A percentile compares a stretch with the other conserved stretches of the same genome.
These are phyloP conservation scores for Anthracocystis walkeri DNA, from an alignment of 1,284 basidiomycete genomes.

Conservation along the genomic window DNA sequence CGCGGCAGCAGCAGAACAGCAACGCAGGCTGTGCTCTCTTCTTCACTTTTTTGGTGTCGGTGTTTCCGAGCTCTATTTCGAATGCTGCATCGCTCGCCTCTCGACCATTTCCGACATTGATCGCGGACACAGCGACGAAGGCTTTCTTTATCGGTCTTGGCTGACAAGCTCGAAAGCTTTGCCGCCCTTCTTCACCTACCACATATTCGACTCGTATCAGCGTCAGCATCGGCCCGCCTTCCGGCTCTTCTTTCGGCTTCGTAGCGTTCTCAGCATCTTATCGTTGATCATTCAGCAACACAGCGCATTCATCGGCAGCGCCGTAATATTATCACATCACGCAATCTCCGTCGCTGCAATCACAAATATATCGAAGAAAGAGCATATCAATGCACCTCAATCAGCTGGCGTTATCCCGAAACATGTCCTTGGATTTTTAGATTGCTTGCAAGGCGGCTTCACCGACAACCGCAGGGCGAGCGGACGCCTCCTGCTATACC, in stretches of 20 bases:
- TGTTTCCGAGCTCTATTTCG: too few relatives aligned
- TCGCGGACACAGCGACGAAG: neutral
- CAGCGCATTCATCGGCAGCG: neutral
- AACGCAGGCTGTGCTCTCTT: neutral
- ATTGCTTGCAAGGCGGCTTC: neutral
- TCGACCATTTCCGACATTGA: too few relatives aligned
- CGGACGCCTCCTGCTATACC: neutral
- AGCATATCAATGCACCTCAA: neutral
- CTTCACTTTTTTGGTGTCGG: too few relatives aligned
- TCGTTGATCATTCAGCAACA: neutral
- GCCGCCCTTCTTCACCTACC: too few relatives aligned
- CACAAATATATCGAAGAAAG: neutral
- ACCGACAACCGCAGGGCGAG: conserved; percentile 4
- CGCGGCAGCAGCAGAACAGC: neutral
- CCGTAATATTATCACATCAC: neutral
- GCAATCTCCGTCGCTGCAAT: neutral
- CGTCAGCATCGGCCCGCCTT: neutral
- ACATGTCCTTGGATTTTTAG: conserved; percentile 1
- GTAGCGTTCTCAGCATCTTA: neutral
- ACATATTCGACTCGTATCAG: too few relatives aligned
- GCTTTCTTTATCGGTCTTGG: neutral
- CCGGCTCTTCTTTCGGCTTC: neutral
- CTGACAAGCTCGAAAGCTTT: neutral
- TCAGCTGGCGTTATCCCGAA: neutral
- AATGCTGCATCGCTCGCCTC: too few relatives aligned